Base-by-base conservation (phyloP, 2,329 filamentous ascomycete species). In the Talaromyces pinophilus region DNA sequence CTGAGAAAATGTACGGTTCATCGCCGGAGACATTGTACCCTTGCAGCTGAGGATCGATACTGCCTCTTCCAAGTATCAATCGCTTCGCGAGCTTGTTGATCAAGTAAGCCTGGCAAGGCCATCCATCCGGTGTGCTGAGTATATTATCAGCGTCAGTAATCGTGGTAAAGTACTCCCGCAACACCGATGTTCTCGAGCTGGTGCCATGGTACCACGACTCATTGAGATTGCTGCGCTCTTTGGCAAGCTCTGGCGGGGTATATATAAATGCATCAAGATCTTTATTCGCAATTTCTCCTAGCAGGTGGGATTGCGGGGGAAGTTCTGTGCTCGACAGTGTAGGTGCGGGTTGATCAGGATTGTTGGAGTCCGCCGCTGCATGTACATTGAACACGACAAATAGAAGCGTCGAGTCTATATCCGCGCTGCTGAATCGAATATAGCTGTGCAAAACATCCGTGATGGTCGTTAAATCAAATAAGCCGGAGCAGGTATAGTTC, bases 61-160 rank as follows among this genome's bases (percentile, higher is more conserved):
- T 78, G 1, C 87, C 87, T 72, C 85, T 87, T 44, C 82, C 82
- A 8, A 85, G 73, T 1, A 90, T 71, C 1, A 90, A 70, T 38
- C 88, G 80, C 69, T 82, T 82, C n/a, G 81, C 80, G 57, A 81
- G 77, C 1, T 80, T 78, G 54, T 88, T 81, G 69, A 87, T 85
- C 40, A 89, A 75, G 69, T 83, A 87, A 22, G 82, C 81, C 69
- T 86, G 84, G n/a, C 83, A 84, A 0, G 88, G 88, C 88, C 88
- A 90, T 11, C 88, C 88, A 75, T 88, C 82, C 0, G 80, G 72
- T 0, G 87, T 89, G 22, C 80, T 80, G 42, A 77, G 76, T n/a
- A 65, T 69, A 19, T 80, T 78, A 2, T 75, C 70, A 11, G 70
- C 59, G 48, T 78, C 70, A 33, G 75, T 71, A 8, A 81, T 72